Evolutionary conservation across 371 early-diverging fungal genomes (phyloP), one percentile per base, ranked within the genome.

Genomic region (Lichtheimia corymbifera): DNA sequence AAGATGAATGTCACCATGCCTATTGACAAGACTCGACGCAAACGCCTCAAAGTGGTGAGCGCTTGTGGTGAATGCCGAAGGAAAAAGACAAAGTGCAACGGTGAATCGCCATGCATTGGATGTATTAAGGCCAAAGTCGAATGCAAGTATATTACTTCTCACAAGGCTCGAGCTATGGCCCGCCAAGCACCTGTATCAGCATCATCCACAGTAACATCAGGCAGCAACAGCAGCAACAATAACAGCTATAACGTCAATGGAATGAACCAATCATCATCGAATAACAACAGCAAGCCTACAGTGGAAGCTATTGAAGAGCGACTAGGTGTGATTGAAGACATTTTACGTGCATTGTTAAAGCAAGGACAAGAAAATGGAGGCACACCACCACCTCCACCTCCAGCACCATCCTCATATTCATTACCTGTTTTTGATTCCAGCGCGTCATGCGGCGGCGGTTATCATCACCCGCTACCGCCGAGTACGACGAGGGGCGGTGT

Each of bases 61-160:
- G 76, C 76, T 20, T 84, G 85, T 55, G 65, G 78, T 20, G 83
- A 83, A 63, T 86, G 86, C 57, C 72, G 86, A 55, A 72, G 84
- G 15, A 83, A 83, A 68, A 86, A 86, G 61, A 83, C 82, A 52
- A 84, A 84, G 66, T 86, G 86, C 53, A 70, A 72, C 56, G 70
- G 76, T n/a, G 72, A 75, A 42, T 64, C 59, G 18, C 72, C 70
- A 11, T 75, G 76, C 42, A 53, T 59, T 20, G 65, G 70, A 25
- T 78, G 79, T 61, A 65, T 68, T 18, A 74, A 74, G 52, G 68
- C 78, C 28, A 72, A 69, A 44, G 63, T 73, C 7, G 68, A 70
- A 52, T 78, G 78, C 62, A 65, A 71, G 43, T 78, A 78, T 44
- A 58, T 72, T 15, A 68, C 58, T 45, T 68, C 71, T 4, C 6